phyloP scores from a whole-genome alignment of 192 early-diverging fungal species.

The Coemansia sp. region DNA sequence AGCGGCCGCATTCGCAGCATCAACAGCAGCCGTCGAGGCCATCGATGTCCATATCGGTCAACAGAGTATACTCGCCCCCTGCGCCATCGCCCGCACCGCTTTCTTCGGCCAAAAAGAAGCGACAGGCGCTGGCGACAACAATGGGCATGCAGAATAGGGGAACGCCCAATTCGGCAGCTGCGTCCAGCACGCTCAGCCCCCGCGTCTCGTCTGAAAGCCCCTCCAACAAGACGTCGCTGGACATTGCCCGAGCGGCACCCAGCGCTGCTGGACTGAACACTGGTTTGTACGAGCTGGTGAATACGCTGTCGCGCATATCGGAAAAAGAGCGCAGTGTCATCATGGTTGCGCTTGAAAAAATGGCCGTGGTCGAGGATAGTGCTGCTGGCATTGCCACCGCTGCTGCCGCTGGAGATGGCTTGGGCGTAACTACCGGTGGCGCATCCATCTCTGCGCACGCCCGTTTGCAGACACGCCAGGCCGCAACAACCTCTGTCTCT shows the following conservation, averaged over 20 bases:
- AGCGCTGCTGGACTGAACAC: constrained; percentile 1
- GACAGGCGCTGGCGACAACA: constrained; percentile 11
- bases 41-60: constrained; percentile 9
- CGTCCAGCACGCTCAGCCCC: constrained; percentile 8
- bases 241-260: constrained; percentile 1
- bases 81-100: constrained; percentile 27
- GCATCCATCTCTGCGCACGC: not conserved
- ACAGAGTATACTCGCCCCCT: constrained; percentile 31
- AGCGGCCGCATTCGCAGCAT: constrained; percentile 10
- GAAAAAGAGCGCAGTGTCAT: constrained; percentile 40
- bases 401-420: constrained; percentile 9
- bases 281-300: constrained; percentile 35
- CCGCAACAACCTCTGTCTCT: not conserved
- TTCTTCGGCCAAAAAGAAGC: constrained; percentile 27
- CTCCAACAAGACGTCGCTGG: constrained; percentile 17
- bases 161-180: constrained; percentile 1
- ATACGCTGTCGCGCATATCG: constrained; percentile 37
- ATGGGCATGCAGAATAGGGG: constrained; percentile 14
- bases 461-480: not conserved
- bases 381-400: constrained; percentile 11
- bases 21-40: constrained; percentile 7
- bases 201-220: constrained; percentile 17
- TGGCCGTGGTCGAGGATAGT: not conserved
- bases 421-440: not conserved
- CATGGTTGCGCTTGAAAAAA: constrained; percentile 34